Base-by-base conservation (phyloP, 2,329 filamentous ascomycete species). In the Phaeosphaeria sp. region DNA sequence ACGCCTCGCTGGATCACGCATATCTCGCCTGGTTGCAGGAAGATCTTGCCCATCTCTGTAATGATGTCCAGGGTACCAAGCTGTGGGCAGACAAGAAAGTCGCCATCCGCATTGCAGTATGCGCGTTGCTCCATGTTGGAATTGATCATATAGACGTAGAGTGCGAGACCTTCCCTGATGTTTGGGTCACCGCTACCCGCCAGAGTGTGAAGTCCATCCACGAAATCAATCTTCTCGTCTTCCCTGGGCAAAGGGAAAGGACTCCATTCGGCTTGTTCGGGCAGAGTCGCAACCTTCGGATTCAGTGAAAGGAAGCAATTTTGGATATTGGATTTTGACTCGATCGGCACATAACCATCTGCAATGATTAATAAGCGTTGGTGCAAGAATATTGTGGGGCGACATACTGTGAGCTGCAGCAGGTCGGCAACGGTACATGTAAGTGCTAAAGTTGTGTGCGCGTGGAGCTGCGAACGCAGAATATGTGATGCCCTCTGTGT, bases 131-230 rank as follows among this genome's bases (percentile, higher is more conserved):
- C 68, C 83, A 85, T 84, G 49, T 72, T 78, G 0, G 71, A 67
- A 60, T 83, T 83, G 63, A 81, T 77, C 59, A 77, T 75, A 65
- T 83, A 85, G 33, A 83, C 75, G 63, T 84, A 82, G 1, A 81
- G 71, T 3, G 82, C 82, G 21, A 84, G 69, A 6, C 83, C 82
- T 54, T 84, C 81, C 54, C 77, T 74, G 25, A 82, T 73, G n/a
- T 80, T 84, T 5, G 83, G 79, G 43, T 84, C 82, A 9, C 83
- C 83, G 23, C 80, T 80, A 5, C 83, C 83, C 21, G 76, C 80
- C 9, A 85, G 70, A 1, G 82, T 83, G 64, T 82, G 80, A 13
- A 85, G 71, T 6, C 83, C 82, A 56, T 81, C 72, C 11, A 80
- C 68, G 60, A 84, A 84, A 50, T 83, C 81, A 20, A 81, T 74